These are phyloP conservation scores for Diaporthe humulicola DNA, from an alignment of 2,329 filamentous ascomycete genomes.

Conservation along the genomic window DNA sequence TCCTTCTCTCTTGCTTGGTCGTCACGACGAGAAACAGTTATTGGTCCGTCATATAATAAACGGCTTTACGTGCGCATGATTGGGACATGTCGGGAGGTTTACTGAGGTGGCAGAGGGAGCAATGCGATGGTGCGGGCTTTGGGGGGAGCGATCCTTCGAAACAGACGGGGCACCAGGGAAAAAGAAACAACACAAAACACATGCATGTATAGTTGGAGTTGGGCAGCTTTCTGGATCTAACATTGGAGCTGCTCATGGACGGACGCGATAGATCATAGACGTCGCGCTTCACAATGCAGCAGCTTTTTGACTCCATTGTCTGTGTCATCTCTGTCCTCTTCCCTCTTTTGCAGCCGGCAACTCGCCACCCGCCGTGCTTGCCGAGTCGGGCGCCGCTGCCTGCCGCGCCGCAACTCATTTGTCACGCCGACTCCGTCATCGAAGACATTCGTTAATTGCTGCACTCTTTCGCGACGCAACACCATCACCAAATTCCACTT, in stretches of 20 bases:
- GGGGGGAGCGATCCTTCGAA: not conserved
- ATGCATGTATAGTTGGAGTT: conserved; percentile 8
- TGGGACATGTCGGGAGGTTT: not conserved
- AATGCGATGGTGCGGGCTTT: not conserved
- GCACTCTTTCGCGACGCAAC: not conserved
- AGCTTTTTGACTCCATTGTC: not conserved
- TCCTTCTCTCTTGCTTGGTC: not conserved
- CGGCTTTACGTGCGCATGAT: conserved; percentile 9
- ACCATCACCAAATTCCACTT: not conserved
- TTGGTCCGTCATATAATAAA: not conserved
- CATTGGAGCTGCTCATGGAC: not conserved
- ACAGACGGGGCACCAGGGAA: not conserved
- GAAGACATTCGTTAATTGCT: not conserved
- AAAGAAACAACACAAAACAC: not conserved
- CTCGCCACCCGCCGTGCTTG: conserved; percentile 22
- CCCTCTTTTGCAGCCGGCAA: not conserved
- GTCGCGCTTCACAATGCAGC: conserved; percentile 7
- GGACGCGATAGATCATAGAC: conserved; percentile 18
- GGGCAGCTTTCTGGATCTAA: conserved; percentile 2
- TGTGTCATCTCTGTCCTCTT: not conserved
- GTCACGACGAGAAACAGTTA: not conserved
- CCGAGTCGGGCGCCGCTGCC: conserved; percentile 34
- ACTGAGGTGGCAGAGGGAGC: not conserved
- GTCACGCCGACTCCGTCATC: conserved; percentile 30
- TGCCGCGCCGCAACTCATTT: conserved; percentile 32